phyloP scores from a whole-genome alignment of 2,329 filamentous ascomycete species.

The Esteya vermicola region DNA sequence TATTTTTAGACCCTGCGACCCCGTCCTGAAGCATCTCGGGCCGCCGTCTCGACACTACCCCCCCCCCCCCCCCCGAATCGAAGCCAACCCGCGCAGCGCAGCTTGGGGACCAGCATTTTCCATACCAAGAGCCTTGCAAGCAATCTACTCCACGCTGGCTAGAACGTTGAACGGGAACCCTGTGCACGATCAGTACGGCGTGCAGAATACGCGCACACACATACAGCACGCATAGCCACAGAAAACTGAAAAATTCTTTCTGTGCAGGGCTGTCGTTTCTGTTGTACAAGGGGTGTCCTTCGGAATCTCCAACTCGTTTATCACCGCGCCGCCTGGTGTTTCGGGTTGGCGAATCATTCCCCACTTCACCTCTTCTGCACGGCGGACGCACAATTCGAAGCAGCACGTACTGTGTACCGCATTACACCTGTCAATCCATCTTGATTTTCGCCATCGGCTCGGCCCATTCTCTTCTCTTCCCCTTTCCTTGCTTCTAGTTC shows the following conservation, averaged over 20 bases:
- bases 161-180: too few species aligned
- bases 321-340: slow-evolving; percentile 10
- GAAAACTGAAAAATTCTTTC: not conserved
- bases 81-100: not conserved
- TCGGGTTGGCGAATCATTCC: slow-evolving; percentile 11
- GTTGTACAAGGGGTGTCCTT: slow-evolving; percentile 7
- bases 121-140: too few species aligned
- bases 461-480: not conserved
- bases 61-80: not conserved
- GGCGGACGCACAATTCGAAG: not conserved
- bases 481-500: not conserved
- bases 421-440: not conserved
- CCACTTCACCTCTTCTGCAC: not conserved
- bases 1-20: not conserved
- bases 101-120: too few species aligned
- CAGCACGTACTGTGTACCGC: not conserved
- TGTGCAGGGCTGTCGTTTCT: slow-evolving; percentile 6
- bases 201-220: too few species aligned
- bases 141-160: too few species aligned
- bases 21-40: not conserved
- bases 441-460: not conserved
- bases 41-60: not conserved
- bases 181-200: too few species aligned
- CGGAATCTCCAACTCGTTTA: slow-evolving; percentile 5
- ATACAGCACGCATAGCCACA: not conserved